phyloP scores from a whole-genome alignment of 306 rosid species.

The Spatholobus suberectus region DNA sequence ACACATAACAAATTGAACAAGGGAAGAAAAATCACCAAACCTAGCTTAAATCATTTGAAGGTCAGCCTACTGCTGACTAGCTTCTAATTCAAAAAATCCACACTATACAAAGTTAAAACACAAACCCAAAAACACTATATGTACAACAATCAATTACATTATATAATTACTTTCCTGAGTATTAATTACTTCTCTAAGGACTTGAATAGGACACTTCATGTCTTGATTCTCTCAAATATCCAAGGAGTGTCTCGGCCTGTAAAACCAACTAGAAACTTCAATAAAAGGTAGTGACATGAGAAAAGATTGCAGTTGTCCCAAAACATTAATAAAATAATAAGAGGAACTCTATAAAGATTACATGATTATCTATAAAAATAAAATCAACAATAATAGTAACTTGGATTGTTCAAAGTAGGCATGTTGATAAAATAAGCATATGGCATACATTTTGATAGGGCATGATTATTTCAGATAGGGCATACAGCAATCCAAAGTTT shows the following conservation, averaged over 20 bases:
- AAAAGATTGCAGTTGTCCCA: background rate
- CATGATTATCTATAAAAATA: too few species aligned
- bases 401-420: too few species aligned
- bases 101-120: constrained; percentile 64
- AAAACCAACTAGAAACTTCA: constrained; percentile 34
- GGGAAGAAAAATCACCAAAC: constrained; percentile 35
- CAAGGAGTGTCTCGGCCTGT: constrained; percentile 89
- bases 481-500: too few species aligned
- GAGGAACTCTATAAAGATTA: too few species aligned
- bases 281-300: background rate
- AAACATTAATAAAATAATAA: too few species aligned
- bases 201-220: constrained; percentile 70
- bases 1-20: constrained; percentile 37
- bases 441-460: too few species aligned
- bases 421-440: too few species aligned
- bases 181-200: constrained; percentile 45
- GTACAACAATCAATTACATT: constrained; percentile 40
- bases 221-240: constrained; percentile 80
- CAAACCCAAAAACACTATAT: constrained; percentile 43
- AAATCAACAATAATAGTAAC: too few species aligned
- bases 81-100: constrained; percentile 48
- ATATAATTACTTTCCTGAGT: constrained; percentile 49
- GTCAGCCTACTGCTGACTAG: constrained; percentile 50
- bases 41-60: constrained; percentile 52
- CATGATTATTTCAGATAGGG: too few species aligned